phyloP scores from a whole-genome alignment of 495 filamentous ascomycete genomes.

The Aspergillus diversus region DNA sequence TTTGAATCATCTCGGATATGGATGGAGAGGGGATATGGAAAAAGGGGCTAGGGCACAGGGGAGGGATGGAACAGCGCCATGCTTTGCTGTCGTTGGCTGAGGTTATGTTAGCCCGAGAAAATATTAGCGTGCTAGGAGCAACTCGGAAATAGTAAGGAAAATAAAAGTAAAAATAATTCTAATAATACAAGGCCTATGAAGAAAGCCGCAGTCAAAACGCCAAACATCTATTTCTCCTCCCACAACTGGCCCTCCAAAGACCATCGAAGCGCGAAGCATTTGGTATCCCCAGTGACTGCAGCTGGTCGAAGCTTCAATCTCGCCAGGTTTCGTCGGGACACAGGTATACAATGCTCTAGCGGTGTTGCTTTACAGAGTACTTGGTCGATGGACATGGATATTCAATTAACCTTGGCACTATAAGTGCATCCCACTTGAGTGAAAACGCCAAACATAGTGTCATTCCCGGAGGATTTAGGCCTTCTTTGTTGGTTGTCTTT shows the following conservation, averaged over 20 bases:
- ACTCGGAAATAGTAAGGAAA: not conserved
- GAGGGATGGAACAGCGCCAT: not conserved
- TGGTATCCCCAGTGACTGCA: no score
- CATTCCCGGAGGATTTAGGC: not conserved
- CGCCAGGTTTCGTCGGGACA: no score
- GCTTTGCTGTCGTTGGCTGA: not conserved
- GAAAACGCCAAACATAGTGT: not conserved
- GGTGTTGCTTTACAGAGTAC: no score
- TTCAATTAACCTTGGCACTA: no score
- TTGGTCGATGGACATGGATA: no score
- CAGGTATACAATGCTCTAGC: no score
- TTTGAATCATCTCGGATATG: not conserved
- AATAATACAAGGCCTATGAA: not conserved
- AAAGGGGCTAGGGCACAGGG: slow-evolving; percentile 5
- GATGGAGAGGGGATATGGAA: not conserved
- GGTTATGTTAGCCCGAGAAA: not conserved
- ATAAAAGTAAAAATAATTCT: not conserved
- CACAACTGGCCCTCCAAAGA: no score
- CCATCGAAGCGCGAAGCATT: no score
- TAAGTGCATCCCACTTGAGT: not conserved
- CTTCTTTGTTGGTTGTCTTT: not conserved
- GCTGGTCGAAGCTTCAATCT: no score
- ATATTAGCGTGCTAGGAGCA: no score
- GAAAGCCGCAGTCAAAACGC: not conserved
- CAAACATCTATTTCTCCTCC: not conserved